Evolutionary conservation across 768 basidiomycete species (phyloP).

Genomic region (Kwoniella dendrophila): DNA sequence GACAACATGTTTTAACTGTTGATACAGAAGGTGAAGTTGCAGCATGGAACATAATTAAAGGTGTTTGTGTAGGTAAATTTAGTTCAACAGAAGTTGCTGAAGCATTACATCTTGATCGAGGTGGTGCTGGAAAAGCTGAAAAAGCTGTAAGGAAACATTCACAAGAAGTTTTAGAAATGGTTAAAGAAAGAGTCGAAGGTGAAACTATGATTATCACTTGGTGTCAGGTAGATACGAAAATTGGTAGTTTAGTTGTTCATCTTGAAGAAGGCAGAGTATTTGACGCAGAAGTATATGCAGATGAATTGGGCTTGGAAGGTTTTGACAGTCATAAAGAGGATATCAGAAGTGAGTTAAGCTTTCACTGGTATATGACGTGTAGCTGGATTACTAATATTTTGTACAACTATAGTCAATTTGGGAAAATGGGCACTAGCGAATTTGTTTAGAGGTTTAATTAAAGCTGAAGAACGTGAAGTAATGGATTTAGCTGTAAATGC

Average conservation of each 20-base stretch:
- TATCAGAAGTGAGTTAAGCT: constrained; percentile 65
- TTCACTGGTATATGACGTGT: neutral
- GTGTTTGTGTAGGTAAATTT: constrained; percentile 73
- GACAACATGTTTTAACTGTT: constrained; percentile 85
- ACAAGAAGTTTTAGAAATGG: constrained; percentile 76
- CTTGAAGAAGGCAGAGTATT: constrained; percentile 78
- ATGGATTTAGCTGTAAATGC: constrained; percentile 11
- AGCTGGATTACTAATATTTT: neutral
- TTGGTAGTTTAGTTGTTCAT: constrained; percentile 83
- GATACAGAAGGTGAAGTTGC: constrained; percentile 85
- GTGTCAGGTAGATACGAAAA: constrained; percentile 86
- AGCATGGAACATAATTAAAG: constrained; percentile 87
- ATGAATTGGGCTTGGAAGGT: constrained; percentile 74
- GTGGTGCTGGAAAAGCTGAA: constrained; percentile 31
- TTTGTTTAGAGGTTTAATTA: constrained; percentile 66
- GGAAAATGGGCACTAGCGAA: constrained; percentile 90
- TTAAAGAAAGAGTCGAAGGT: constrained; percentile 89
- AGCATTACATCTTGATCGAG: constrained; percentile 45
- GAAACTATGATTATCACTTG: constrained; percentile 83
- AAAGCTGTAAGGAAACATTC: constrained; percentile 40
- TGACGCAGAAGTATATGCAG: constrained; percentile 92
- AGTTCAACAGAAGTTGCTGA: constrained; percentile 64
- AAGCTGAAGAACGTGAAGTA: constrained; percentile 49
- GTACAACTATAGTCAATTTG: constrained; percentile 68
- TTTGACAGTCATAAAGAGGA: constrained; percentile 74